Percentiles rank a stretch among this genome's conserved stretches.
Conservation (phyloP, 2,329 filamentous ascomycete genomes). For the Elsinoe arachidis region DNA sequence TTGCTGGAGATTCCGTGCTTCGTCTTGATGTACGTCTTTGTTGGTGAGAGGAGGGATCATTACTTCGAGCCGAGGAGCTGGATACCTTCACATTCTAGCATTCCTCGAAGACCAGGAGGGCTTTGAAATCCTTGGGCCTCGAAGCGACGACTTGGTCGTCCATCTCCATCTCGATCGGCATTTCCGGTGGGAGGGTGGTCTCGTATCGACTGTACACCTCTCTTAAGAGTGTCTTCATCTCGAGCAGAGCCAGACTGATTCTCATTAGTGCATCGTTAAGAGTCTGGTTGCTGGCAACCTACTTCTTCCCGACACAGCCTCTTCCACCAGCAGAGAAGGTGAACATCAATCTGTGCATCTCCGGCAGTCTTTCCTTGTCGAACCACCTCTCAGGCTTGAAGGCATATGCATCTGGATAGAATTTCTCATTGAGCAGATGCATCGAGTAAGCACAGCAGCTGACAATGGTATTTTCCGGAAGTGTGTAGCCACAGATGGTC, state of each 20-base stretch:
- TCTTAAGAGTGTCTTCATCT: slow-evolving; percentile 16
- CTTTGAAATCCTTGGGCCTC: slow-evolving; percentile 15
- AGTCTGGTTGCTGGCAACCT: not conserved
- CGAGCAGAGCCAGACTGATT: slow-evolving; percentile 14
- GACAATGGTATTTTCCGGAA: slow-evolving; percentile 38
- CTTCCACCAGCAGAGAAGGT: slow-evolving; percentile 15
- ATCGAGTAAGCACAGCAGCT: slow-evolving; percentile 39
- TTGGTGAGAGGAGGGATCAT: too few relatives aligned
- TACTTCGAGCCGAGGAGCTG: not conserved
- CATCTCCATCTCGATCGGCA: slow-evolving; percentile 14
- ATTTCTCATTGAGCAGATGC: slow-evolving; percentile 34
- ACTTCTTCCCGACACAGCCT: slow-evolving; percentile 16
- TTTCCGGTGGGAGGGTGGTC: slow-evolving; percentile 7
- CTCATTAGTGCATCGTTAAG: not conserved
- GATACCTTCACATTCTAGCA: not conserved
- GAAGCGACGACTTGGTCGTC: slow-evolving; percentile 15
- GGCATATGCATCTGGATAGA: slow-evolving; percentile 35
- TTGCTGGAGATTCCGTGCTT: too few relatives aligned
- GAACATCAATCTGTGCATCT: slow-evolving; percentile 34
- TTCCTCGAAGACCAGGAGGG: slow-evolving; percentile 12
- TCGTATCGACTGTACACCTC: slow-evolving; percentile 14
- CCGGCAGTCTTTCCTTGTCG: slow-evolving; percentile 20
- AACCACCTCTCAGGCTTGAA: slow-evolving; percentile 46
- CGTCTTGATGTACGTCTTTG: too few relatives aligned
- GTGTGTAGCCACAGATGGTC: slow-evolving; percentile 24